phyloP scores from a whole-genome alignment of 805 yeast species.

The Myxozyma melibiosi region DNA sequence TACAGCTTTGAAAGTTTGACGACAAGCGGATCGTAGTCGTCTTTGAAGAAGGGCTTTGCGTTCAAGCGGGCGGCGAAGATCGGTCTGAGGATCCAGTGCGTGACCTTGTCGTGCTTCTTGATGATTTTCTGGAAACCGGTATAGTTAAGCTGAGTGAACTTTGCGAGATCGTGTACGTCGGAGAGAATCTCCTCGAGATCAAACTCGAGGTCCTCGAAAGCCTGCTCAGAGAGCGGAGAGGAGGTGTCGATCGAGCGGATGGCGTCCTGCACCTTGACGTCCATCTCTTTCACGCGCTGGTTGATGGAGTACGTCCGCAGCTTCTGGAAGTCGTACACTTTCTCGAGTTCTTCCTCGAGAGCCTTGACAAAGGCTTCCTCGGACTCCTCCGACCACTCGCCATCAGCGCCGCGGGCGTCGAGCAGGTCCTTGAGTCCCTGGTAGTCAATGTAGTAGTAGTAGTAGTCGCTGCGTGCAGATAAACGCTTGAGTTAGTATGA shows the following conservation, averaged over 20 bases:
- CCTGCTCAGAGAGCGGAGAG: conserved; percentile 60
- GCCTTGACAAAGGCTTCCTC: conserved; percentile 80
- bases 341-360: conserved; percentile 84
- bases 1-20: conserved; percentile 87
- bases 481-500: neutral
- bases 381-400: conserved; percentile 68
- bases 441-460: conserved; percentile 80
- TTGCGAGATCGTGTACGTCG: conserved; percentile 95
- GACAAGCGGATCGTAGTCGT: conserved; percentile 85
- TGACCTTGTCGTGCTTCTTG: conserved; percentile 93
- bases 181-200: conserved; percentile 87
- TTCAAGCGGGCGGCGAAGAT: conserved; percentile 91
- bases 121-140: conserved; percentile 96
- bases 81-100: conserved; percentile 79
- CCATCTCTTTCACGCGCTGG: conserved; percentile 78
- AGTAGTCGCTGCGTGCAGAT: conserved; percentile 33
- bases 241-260: conserved; percentile 46
- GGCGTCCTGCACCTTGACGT: conserved; percentile 67
- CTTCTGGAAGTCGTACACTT: conserved; percentile 88
- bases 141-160: conserved; percentile 88
- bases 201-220: conserved; percentile 72
- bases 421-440: conserved; percentile 76
- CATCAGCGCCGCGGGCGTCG: conserved; percentile 55
- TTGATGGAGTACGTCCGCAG: conserved; percentile 84
- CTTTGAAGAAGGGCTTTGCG: conserved; percentile 93